Percentiles rank a stretch among this genome's conserved stretches.
phyloP scores from a whole-genome alignment of 2,329 filamentous ascomycete genomes.

The Aspergillus carbonarius region DNA sequence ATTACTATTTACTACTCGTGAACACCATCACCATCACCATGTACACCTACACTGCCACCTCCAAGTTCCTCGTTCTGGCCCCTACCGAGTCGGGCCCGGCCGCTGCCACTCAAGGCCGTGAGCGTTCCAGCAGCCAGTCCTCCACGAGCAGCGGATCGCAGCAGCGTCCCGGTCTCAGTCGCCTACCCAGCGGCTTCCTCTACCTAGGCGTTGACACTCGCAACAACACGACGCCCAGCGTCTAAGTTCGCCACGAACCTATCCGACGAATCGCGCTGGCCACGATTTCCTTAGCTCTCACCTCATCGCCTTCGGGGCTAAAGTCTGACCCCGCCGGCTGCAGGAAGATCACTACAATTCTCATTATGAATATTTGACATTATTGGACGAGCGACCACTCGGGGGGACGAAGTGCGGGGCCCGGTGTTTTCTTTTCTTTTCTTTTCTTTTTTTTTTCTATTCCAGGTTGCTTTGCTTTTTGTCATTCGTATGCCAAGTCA shows the following conservation, averaged over 20 bases:
- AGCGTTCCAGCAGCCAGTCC: slow-evolving; percentile 30
- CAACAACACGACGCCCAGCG: background rate
- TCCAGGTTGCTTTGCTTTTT: background rate
- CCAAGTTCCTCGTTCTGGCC: slow-evolving; percentile 33
- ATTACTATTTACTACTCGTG: background rate
- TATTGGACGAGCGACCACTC: slow-evolving; percentile 1
- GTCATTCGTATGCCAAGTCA: background rate
- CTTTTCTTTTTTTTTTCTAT: background rate
- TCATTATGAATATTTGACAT: background rate
- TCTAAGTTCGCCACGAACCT: background rate
- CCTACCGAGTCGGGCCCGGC: slow-evolving; percentile 30
- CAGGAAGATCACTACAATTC: background rate
- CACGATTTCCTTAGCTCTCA: slow-evolving; percentile 12
- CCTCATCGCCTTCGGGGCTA: background rate
- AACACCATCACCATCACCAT: slow-evolving; percentile 20
- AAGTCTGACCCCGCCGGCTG: background rate
- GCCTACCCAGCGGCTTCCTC: slow-evolving; percentile 27
- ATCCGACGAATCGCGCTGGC: slow-evolving; percentile 16
- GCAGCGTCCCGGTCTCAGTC: slow-evolving; percentile 5
- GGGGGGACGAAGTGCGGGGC: background rate
- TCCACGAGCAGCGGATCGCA: slow-evolving; percentile 18
- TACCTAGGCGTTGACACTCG: slow-evolving; percentile 26
- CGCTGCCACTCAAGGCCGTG: slow-evolving; percentile 8
- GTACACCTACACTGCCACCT: slow-evolving; percentile 29
- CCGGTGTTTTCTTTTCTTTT: slow-evolving; percentile 4